Evolutionary conservation across 2,329 filamentous ascomycete genomes (phyloP).

Genomic region (Harringtonia aguacate): DNA sequence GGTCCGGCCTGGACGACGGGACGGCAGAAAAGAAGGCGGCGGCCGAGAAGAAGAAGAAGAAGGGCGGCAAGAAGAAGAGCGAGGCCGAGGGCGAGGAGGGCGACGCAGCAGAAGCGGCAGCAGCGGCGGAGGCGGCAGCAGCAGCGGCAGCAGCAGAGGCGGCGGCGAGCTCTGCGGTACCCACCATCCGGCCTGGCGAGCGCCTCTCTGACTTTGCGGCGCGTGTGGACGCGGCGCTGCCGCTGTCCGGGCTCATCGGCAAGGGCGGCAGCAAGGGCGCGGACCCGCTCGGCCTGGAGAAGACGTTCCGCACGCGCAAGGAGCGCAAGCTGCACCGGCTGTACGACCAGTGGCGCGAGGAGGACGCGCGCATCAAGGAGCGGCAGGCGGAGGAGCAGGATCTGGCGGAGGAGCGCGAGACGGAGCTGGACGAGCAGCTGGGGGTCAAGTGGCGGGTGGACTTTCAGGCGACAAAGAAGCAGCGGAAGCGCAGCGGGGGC

Average conservation of each 20-base stretch:
- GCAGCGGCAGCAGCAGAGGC: neutral
- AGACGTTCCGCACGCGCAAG: slow-evolving; percentile 65
- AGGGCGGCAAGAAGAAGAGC: slow-evolving; percentile 19
- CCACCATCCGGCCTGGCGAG: slow-evolving; percentile 75
- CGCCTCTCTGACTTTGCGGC: slow-evolving; percentile 69
- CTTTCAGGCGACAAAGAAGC: slow-evolving; percentile 28
- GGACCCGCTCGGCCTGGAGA: slow-evolving; percentile 48
- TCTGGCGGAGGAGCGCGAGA: slow-evolving; percentile 50
- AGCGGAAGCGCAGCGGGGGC: slow-evolving; percentile 20
- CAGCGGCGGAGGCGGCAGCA: neutral
- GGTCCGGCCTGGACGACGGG: slow-evolving; percentile 65
- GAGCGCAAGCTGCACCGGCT: slow-evolving; percentile 75
- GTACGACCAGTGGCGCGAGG: slow-evolving; percentile 66
- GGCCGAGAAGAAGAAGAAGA: slow-evolving; percentile 18
- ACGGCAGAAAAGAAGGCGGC: slow-evolving; percentile 18
- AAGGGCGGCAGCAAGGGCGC: slow-evolving; percentile 51
- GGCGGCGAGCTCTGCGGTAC: slow-evolving; percentile 24
- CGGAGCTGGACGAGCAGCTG: slow-evolving; percentile 45
- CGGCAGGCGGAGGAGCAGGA: slow-evolving; percentile 56
- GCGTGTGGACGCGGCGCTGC: slow-evolving; percentile 76
- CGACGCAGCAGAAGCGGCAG: slow-evolving; percentile 9
- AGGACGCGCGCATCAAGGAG: slow-evolving; percentile 53
- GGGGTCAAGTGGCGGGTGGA: slow-evolving; percentile 37
- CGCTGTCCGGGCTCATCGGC: slow-evolving; percentile 58
- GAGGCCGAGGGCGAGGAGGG: slow-evolving; percentile 12